Evolutionary conservation across 768 basidiomycete genomes (phyloP).

Genomic region (Pleurotus ostreatus): DNA sequence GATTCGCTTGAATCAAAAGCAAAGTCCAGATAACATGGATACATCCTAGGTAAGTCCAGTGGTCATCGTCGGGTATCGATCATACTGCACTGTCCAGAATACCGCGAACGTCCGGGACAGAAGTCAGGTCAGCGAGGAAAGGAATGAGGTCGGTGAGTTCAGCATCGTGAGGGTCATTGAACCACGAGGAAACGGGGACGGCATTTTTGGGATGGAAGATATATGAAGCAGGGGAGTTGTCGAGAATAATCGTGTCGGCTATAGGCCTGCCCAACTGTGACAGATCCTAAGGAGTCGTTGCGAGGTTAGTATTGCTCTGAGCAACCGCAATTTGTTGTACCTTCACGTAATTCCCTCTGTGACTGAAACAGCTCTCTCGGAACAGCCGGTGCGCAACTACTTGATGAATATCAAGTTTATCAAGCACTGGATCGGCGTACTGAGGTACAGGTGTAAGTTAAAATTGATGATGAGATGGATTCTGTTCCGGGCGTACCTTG

Average conservation of each 20-base stretch:
- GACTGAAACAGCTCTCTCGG: slow-evolving; percentile 98
- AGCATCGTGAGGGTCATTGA: slow-evolving; percentile 98
- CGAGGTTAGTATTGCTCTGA: not conserved
- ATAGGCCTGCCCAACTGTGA: slow-evolving; percentile 96
- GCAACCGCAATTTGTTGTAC: slow-evolving; percentile 34
- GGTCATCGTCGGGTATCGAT: not conserved
- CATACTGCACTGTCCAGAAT: slow-evolving; percentile 73
- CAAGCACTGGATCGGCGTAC: slow-evolving; percentile 98
- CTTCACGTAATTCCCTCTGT: slow-evolving; percentile 99
- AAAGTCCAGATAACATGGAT: not conserved
- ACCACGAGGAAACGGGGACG: slow-evolving; percentile 98
- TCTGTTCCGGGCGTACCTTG: slow-evolving; percentile 57
- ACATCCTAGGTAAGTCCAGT: not conserved
- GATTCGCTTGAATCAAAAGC: not conserved
- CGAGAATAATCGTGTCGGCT: slow-evolving; percentile 92
- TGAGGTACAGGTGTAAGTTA: slow-evolving; percentile 24
- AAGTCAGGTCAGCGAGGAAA: slow-evolving; percentile 84
- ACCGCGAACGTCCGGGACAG: slow-evolving; percentile 87
- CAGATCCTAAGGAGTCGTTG: slow-evolving; percentile 62
- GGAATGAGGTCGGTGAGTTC: slow-evolving; percentile 94
- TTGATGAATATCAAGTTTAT: slow-evolving; percentile 90
- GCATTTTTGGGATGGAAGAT: slow-evolving; percentile 99
- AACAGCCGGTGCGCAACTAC: slow-evolving; percentile 94
- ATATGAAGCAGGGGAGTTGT: slow-evolving; percentile 98
- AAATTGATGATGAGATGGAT: not conserved